A percentile compares a stretch with the other conserved stretches of the same genome.
Evolutionary conservation across 768 basidiomycete genomes (phyloP).

Genomic region (Tulasnella sp.): DNA sequence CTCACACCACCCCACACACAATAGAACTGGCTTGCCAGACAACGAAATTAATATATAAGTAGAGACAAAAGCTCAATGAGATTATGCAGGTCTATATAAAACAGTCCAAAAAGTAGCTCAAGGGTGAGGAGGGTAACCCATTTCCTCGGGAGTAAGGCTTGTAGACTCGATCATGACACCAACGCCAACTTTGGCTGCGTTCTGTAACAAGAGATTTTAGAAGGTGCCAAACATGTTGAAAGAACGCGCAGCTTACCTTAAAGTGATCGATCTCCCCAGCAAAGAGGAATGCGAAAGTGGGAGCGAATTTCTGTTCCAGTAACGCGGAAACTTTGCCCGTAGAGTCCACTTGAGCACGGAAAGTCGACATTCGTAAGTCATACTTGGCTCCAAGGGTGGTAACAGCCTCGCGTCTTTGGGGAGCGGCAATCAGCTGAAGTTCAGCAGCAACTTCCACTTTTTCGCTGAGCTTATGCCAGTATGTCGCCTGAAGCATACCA

Average conservation of each 20-base stretch:
- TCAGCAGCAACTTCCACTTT: slow-evolving; percentile 98
- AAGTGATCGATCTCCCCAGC: slow-evolving; percentile 98
- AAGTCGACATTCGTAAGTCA: slow-evolving; percentile 85
- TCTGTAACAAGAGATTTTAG: not conserved
- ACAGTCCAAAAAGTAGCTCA: no score
- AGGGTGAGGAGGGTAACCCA: slow-evolving; percentile 20
- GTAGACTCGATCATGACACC: slow-evolving; percentile 88
- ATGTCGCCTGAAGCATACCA: slow-evolving; percentile 79
- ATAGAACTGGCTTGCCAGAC: no score
- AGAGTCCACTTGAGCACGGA: slow-evolving; percentile 89
- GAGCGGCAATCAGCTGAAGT: slow-evolving; percentile 65
- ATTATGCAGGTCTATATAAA: no score
- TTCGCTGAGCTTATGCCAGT: slow-evolving; percentile 91
- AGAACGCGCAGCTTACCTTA: slow-evolving; percentile 46
- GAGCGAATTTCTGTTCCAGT: slow-evolving; percentile 91
- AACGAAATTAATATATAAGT: no score
- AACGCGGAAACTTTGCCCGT: slow-evolving; percentile 90
- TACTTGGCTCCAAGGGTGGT: slow-evolving; percentile 95
- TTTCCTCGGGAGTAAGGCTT: slow-evolving; percentile 24
- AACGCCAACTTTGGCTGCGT: slow-evolving; percentile 85
- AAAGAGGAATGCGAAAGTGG: slow-evolving; percentile 86
- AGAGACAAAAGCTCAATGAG: no score
- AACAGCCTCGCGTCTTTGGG: slow-evolving; percentile 73
- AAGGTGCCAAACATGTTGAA: not conserved
- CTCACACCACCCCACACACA: no score